These are phyloP conservation scores for Rhizophagus sp. DNA, from an alignment of 192 early-diverging fungal species.

Conservation along the genomic window DNA sequence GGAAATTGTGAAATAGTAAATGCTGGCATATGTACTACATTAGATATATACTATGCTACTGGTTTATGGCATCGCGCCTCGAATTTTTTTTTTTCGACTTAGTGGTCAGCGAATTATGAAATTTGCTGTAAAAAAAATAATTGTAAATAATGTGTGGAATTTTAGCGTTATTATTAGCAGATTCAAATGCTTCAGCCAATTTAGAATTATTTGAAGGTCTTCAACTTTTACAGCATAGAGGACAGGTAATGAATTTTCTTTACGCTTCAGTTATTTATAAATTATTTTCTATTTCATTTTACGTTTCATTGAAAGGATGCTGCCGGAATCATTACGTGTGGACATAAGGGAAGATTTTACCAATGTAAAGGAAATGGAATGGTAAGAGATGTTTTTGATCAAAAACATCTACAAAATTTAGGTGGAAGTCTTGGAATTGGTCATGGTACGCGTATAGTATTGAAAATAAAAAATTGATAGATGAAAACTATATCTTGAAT, in stretches of 20 bases:
- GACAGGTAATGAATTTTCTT: slow-evolving; percentile 72
- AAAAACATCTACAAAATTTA: slow-evolving; percentile 73
- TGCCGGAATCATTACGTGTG: slow-evolving; percentile 98
- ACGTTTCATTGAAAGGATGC: slow-evolving; percentile 76
- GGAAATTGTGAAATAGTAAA: no score
- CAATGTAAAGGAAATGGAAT: slow-evolving; percentile 99
- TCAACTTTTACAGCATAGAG: slow-evolving; percentile 95
- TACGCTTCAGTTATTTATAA: background rate
- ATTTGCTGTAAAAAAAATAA: no score
- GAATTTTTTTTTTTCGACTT: no score
- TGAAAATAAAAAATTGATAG: no score
- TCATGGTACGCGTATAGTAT: slow-evolving; percentile 73
- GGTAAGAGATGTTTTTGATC: slow-evolving; percentile 96
- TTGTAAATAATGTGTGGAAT: slow-evolving; percentile 82
- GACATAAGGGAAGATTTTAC: slow-evolving; percentile 91
- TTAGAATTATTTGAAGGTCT: slow-evolving; percentile 93
- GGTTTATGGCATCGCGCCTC: no score
- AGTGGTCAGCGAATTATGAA: no score
- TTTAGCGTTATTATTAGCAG: slow-evolving; percentile 78
- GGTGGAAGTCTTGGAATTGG: slow-evolving; percentile 91
- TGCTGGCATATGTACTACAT: no score
- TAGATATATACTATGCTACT: no score
- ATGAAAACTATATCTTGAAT: no score
- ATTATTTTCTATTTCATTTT: no score
- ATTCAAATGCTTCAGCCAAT: slow-evolving; percentile 71